These are phyloP conservation scores for Pythium sukuiense DNA, from an alignment of 352 stramenopile species.

Conservation along the genomic window DNA sequence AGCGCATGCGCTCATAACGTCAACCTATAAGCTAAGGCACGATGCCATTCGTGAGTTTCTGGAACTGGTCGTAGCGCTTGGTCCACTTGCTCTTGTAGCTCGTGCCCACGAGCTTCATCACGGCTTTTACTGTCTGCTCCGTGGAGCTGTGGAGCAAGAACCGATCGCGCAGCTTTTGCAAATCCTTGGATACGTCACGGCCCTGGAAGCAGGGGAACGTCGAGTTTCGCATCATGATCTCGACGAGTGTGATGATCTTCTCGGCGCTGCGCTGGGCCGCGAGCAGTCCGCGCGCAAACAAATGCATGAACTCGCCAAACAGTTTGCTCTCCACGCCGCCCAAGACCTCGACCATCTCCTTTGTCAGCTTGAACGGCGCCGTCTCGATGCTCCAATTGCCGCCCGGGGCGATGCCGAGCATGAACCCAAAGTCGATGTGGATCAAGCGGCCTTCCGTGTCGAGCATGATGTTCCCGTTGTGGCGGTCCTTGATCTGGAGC, in stretches of 20 bases:
- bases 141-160: constrained; percentile 93
- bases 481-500: constrained; percentile 97
- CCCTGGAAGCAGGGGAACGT: constrained; percentile 78
- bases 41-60: constrained; percentile 91
- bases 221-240: constrained; percentile 86
- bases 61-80: constrained; percentile 96
- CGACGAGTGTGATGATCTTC: constrained; percentile 63
- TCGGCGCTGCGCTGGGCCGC: constrained; percentile 68
- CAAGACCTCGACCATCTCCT: constrained; percentile 96
- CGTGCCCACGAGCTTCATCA: constrained; percentile 92
- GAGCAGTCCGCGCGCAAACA: constrained; percentile 73
- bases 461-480: constrained; percentile 98
- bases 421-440: constrained; percentile 97
- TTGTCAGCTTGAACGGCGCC: constrained; percentile 98
- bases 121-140: constrained; percentile 65
- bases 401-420: constrained; percentile 92
- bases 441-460: constrained; percentile 96
- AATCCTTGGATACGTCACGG: constrained; percentile 87
- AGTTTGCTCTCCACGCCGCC: constrained; percentile 89
- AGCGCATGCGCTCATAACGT: constrained; percentile 44
- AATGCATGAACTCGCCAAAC: constrained; percentile 91
- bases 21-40: constrained; percentile 30
- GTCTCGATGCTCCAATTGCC: constrained; percentile 95
- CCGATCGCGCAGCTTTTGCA: constrained; percentile 68
- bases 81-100: constrained; percentile 98